Evolutionary conservation across 805 yeast genomes (phyloP), one percentile per base, ranked within the genome.

Genomic region (Myxozyma vanderwaltii): DNA sequence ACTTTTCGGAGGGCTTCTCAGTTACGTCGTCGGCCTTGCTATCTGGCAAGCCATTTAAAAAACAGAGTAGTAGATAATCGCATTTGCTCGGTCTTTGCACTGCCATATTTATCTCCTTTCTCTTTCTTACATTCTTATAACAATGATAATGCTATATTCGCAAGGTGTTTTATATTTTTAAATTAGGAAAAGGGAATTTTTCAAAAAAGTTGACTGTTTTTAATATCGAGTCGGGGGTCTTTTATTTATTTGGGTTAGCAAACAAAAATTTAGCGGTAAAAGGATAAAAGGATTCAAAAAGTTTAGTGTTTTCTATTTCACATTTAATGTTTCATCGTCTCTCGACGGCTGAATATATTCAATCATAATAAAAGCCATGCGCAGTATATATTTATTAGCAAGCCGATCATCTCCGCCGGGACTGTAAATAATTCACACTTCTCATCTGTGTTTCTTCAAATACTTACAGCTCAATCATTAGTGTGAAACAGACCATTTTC

Each of bases 1-100:
- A 3, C 51, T 60, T 19, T 54, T 60, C 33, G 63, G 63, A 19
- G 63, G 63, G 13, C 39, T 60, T 27, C 56, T 60, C 17, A 60
- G 63, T 49, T 45, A 47, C 26, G 59, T 56, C 35, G 40, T 60
- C 17, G 63, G 63, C 17, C 56, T 60, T 24, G 51, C 63, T 8
- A 39, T 60, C 27, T 60, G 63, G 63, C 36, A 54, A 17, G 58
- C 63, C 24, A 60, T 60, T 26, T 59, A 47, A 53, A 19, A 6
- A 38, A 15, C 15, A 6, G 6, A 38, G 15, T 5, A 38, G 21
- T 15, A 3, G 7, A 10, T 29, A 10, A 29, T 29, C 2, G 21
- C 43, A n/a, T 38, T 10, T 38, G 17, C 13, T 38, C 21, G 21
- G 17, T 38, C 10, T 15, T n/a, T 38, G 17, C 10, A 8, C 21